Base-by-base conservation (phyloP, 148 eudicot genomes). In the Heliamphora exappendiculata region DNA sequence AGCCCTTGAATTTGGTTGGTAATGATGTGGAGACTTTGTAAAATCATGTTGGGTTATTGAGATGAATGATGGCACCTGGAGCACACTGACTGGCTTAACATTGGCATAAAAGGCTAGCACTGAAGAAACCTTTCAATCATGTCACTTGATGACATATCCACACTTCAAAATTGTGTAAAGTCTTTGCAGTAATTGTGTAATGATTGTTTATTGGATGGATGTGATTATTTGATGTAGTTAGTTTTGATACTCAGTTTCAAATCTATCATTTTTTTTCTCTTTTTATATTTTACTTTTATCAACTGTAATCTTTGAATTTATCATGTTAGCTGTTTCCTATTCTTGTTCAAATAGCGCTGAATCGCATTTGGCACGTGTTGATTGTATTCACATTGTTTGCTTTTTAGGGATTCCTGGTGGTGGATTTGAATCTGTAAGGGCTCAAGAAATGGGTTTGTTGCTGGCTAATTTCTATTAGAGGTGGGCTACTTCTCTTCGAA, bases 391-490 rank as follows among this genome's bases (percentile, higher is more conserved):
- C 16, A 8, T 39, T 31, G 49, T 72, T 60, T 7, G 42, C 36
- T 41, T 59, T 69, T 78, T 24, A 54, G 39, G 47, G 28, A 59
- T 74, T 72, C 7, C 54, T 72, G 76, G 45, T 22, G 29, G 71
- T 45, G 42, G 67, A 33, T 78, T 31, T 78, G 22, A 20, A 37
- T 37, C 29, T 37, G 28, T 45, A 49, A 65, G 51, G 49, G 59
- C 5, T 22, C 28, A 53, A 64, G 65, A 68, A 74, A 79, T 74
- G 67, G 50, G 41, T 33, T 34, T 20, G 53, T 73, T 2, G 37
- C 31, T 68, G 63, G 11, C 73, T 59, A 54, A 17, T 55, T 69
- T 31, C 58, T 33, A 47, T 53, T 37, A 8, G 24, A 64, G 68
- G 26, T 50, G 55, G 49, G 50, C 28, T 24, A 4, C n/a, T 13